Evolutionary conservation across 2,329 filamentous ascomycete genomes (phyloP), one percentile per base, ranked within the genome.

Genomic region (Colletotrichum sp.): DNA sequence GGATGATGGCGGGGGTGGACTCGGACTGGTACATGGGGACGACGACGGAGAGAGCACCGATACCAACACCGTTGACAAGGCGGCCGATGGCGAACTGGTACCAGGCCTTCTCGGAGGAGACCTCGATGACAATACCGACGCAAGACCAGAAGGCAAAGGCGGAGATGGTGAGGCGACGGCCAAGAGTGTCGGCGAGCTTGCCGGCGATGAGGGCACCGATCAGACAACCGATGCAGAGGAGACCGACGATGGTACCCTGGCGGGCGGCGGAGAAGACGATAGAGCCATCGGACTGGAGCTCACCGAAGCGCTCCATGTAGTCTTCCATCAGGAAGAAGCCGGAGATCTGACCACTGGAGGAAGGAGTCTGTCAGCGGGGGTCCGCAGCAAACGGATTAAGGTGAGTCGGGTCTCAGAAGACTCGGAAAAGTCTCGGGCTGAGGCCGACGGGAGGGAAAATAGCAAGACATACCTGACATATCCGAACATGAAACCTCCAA

Each of bases 21-120:
- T 94, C 93, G 18, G 89, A 90, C 81, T 94, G 92, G 79, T 94
- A 94, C 90, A 94, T 92, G 64, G 91, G 91, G 2, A 93, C 91
- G 30, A 91, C 85, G 56, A 93, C 92, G 8, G 90, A 93, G 0
- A 94, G 85, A 24, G 90, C 88, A 32, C 93, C 93, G 62, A 94
- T 91, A 24, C 92, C 92, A 4, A 93, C 81, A 78, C 93, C 93
- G 28, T 91, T 93, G n/a, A 93, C 88, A 78, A 92, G 88, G 60
- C 93, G 88, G 64, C 93, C 93, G 21, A 93, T 82, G 32, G 92
- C 92, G 73, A 94, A 89, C 79, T 94, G 93, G 74, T 89, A 90
- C 93, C 93, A 94, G 58, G 83, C 83, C 4, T 78, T 80, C 2
- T 83, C 79, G 0, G 91, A 91, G 0, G 91, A 88, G 76, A 94